Percentiles rank a stretch among this genome's conserved stretches.
Conservation (phyloP, 108 stramenopile genomes). For the Schizochytrium sp. region DNA sequence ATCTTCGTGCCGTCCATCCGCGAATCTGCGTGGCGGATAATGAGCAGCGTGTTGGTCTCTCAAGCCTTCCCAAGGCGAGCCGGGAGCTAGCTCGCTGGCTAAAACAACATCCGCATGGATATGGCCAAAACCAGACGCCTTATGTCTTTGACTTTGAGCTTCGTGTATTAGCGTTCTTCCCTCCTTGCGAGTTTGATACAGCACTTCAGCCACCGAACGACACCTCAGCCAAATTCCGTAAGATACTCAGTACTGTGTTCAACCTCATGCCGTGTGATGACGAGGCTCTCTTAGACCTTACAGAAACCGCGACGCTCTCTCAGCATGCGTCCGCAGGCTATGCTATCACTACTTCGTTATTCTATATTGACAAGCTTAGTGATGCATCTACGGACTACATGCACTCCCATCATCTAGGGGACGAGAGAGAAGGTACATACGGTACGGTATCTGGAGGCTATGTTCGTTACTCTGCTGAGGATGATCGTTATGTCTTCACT, state of each 20-base stretch:
- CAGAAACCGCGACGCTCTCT: conserved; percentile 7
- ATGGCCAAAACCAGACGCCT: conserved; percentile 52
- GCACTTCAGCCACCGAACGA: conserved; percentile 48
- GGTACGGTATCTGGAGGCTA: conserved; percentile 47
- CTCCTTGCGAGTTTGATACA: conserved; percentile 42
- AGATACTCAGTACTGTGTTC: conserved; percentile 47
- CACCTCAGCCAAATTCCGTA: conserved; percentile 43
- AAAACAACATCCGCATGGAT: conserved; percentile 17
- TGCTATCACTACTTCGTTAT: conserved; percentile 17
- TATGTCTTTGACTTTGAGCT: conserved; percentile 56
- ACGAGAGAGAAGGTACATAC: conserved; percentile 4
- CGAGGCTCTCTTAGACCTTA: conserved; percentile 44
- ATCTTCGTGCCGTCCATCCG: conserved; percentile 2
- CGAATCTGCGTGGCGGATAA: conserved; percentile 53
- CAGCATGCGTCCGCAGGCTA: conserved; percentile 49
- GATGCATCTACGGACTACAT: conserved; percentile 38
- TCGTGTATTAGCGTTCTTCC: conserved; percentile 50
- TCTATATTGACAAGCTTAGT: conserved; percentile 39
- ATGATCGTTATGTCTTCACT: conserved; percentile 41
- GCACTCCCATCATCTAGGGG: conserved; percentile 29
- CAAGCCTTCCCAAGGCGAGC: conserved; percentile 51
- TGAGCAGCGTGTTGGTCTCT: conserved; percentile 21
- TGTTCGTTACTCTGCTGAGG: conserved; percentile 1
- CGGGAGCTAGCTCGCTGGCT: neutral
- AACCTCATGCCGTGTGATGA: conserved; percentile 43